Base-by-base conservation (phyloP, 208 protist species). In the Ichthyophonus hoferi region DNA sequence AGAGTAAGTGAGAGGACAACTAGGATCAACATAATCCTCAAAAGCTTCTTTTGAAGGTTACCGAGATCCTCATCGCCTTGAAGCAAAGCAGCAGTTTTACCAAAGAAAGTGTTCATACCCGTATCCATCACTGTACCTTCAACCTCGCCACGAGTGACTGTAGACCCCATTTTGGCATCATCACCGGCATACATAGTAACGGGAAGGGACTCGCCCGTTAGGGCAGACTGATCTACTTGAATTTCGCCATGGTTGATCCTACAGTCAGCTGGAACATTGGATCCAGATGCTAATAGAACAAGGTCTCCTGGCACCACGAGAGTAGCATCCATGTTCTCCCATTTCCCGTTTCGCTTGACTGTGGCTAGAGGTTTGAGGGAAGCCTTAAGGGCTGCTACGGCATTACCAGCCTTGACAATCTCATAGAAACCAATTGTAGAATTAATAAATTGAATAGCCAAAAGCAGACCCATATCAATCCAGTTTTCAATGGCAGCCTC, bases 121-220 rank as follows among this genome's bases (percentile, higher is more conserved):
- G 97, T 98, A 24, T 86, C 82, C 24, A 91, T 82, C 0, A 96
- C 94, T 34, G 93, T 79, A 35, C 90, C 93, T 42, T 93, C 93
- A 39, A 90, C 91, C 50, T 96, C 93, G 40, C 94, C 94, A 40
- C 92, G 90, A 41, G 92, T 93, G 79, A 95, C 92, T 37, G 91
- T 90, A 0, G 96, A 97, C 2, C 97, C 97, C 93, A 97, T 96
- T 90, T 97, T 97, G 82, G 94, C 93, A 93, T 96, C 94, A 85
- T 97, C 94, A 95, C 96, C 40, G 89, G 17, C 67, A 58, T 93
- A 92, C 93, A 96, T 97, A 58, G 93, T 94, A 2, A 97, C 96
- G 35, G 97, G 97, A 2, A 98, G 93, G 0, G 97, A 98, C 93
- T 98, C 97, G 42, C 97, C 97, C 0, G 97, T 98, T 42, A 98